Evolutionary conservation across 2,329 filamentous ascomycete genomes (phyloP).

Genomic region (Ambrosiella cleistominuta): DNA sequence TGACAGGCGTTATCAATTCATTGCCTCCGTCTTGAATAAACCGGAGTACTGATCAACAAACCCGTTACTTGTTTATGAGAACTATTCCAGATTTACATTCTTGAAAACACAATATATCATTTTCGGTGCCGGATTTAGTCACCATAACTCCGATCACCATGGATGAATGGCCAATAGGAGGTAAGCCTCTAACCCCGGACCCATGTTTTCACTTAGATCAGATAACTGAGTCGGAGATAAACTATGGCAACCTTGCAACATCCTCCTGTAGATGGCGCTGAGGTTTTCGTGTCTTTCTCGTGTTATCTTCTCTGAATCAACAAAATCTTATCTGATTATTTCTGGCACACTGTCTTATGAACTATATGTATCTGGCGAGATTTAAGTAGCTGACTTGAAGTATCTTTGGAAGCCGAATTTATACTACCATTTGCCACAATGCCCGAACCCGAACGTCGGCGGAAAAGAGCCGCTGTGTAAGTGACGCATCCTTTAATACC

Average conservation of each 20-base stretch:
- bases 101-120: not conserved
- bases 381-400: not conserved
- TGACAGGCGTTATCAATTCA: no score
- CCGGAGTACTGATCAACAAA: no score
- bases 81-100: no score
- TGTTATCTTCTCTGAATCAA: no score
- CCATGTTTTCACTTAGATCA: not conserved
- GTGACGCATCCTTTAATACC: not conserved
- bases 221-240: not conserved
- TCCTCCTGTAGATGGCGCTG: no score
- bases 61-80: no score
- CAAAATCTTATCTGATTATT: no score
- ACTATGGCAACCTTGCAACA: not conserved
- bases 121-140: not conserved
- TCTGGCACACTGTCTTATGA: no score
- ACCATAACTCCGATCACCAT: not conserved
- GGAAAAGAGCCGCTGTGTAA: slow-evolving; percentile 19
- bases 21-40: no score
- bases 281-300: no score
- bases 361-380: not conserved
- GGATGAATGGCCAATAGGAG: not conserved
- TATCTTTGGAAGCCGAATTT: not conserved
- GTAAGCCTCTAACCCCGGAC: not conserved
- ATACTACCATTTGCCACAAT: slow-evolving; percentile 7
- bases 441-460: slow-evolving; percentile 16